Conservation (phyloP, 2,329 filamentous ascomycete genomes). For the Ophiostoma quercus region DNA sequence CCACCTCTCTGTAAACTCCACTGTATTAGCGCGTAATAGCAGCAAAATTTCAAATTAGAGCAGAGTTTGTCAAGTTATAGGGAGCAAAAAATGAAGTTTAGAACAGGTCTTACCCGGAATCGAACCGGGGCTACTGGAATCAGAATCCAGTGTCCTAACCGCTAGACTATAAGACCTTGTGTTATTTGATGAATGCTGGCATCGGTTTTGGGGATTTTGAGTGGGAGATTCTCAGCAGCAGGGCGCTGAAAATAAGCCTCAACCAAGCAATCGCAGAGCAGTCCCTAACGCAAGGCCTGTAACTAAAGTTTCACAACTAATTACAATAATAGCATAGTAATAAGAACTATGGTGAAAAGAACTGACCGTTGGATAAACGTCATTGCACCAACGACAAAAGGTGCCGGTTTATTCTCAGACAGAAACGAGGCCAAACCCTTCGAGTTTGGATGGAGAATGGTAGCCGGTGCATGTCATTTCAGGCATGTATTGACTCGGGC, state of each 20-base stretch:
- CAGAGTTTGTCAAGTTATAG: background rate
- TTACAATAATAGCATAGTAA: too few species aligned
- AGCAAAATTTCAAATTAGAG: background rate
- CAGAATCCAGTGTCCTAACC: conserved; percentile 18
- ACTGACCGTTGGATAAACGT: too few species aligned
- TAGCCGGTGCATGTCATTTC: too few species aligned
- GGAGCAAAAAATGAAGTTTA: background rate
- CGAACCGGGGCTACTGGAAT: conserved; percentile 19
- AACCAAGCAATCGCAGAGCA: too few species aligned
- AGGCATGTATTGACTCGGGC: too few species aligned
- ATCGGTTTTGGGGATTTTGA: background rate
- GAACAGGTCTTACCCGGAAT: conserved; percentile 12
- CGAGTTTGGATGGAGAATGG: too few species aligned
- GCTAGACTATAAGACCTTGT: conserved; percentile 14
- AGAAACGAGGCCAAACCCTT: too few species aligned
- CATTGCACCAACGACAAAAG: too few species aligned
- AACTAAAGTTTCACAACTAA: too few species aligned
- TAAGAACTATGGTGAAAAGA: too few species aligned
- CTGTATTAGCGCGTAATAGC: background rate
- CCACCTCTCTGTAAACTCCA: background rate
- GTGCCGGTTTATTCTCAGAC: too few species aligned
- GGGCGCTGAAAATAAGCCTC: background rate
- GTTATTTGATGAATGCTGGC: background rate
- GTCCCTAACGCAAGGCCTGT: too few species aligned
- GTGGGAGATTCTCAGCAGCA: background rate